A percentile compares a stretch with the other conserved stretches of the same genome.
Conservation (phyloP, 495 filamentous ascomycete species). For the Daldinia childiae region DNA sequence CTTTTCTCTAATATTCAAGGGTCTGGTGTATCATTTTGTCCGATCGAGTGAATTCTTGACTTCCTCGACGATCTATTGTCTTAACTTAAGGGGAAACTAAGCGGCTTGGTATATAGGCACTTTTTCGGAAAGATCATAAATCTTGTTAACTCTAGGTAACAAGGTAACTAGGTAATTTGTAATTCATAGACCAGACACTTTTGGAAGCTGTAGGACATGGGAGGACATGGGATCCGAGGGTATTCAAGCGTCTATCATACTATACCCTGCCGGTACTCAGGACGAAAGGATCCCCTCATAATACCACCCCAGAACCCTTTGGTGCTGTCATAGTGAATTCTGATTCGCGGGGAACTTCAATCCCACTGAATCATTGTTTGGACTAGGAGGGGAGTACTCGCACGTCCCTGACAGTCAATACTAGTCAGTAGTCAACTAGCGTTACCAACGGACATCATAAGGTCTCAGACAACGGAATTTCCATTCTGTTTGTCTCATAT, state of each 20-base stretch:
- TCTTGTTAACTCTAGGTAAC: slow-evolving; percentile 20
- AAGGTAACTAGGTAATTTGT: too few species aligned
- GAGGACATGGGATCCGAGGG: slow-evolving; percentile 5
- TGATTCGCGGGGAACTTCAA: slow-evolving; percentile 28
- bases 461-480: slow-evolving; percentile 19
- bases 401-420: slow-evolving; percentile 20
- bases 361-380: slow-evolving; percentile 33
- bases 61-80: neutral
- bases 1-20: slow-evolving; percentile 20
- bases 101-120: neutral
- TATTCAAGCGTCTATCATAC: slow-evolving; percentile 18
- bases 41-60: neutral
- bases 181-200: slow-evolving; percentile 14
- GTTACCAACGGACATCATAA: slow-evolving; percentile 15
- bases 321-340: slow-evolving; percentile 11
- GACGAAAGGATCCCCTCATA: slow-evolving; percentile 26
- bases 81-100: slow-evolving; percentile 7
- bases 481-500: slow-evolving; percentile 24
- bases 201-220: neutral
- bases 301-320: slow-evolving; percentile 34
- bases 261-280: slow-evolving; percentile 30
- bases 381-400: slow-evolving; percentile 24
- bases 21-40: neutral
- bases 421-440: slow-evolving; percentile 13
- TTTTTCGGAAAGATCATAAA: slow-evolving; percentile 12